Evolutionary conservation across 2,329 filamentous ascomycete genomes (phyloP).

Genomic region (Teratosphaeria zuluensis): DNA sequence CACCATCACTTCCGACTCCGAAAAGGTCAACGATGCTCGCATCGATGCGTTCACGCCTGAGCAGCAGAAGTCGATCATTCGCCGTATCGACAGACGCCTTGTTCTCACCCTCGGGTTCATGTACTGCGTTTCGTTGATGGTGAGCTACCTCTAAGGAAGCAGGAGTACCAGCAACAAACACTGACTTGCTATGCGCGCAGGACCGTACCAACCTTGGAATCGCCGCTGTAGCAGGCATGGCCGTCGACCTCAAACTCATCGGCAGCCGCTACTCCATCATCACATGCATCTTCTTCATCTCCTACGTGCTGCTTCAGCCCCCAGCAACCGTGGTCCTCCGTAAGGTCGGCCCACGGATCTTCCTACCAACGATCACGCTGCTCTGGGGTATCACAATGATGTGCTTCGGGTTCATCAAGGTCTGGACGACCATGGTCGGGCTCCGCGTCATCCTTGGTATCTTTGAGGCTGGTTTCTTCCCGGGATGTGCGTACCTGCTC

Average conservation of each 20-base stretch:
- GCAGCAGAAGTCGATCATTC: slow-evolving; percentile 60
- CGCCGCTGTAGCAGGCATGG: slow-evolving; percentile 27
- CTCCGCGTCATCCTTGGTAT: slow-evolving; percentile 59
- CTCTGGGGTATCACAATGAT: slow-evolving; percentile 54
- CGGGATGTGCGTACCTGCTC: slow-evolving; percentile 65
- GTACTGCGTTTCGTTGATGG: slow-evolving; percentile 26
- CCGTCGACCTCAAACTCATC: slow-evolving; percentile 23
- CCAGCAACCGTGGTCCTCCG: slow-evolving; percentile 61
- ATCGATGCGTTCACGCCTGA: slow-evolving; percentile 41
- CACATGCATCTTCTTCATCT: slow-evolving; percentile 59
- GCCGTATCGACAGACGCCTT: slow-evolving; percentile 53
- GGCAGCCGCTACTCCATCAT: slow-evolving; percentile 21
- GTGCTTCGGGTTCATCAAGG: slow-evolving; percentile 55
- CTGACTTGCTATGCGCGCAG: neutral
- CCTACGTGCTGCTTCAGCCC: slow-evolving; percentile 65
- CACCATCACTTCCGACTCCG: slow-evolving; percentile 16
- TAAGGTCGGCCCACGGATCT: slow-evolving; percentile 62
- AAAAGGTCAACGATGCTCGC: slow-evolving; percentile 16
- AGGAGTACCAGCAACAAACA: neutral
- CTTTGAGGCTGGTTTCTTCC: slow-evolving; percentile 66
- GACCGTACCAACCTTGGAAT: slow-evolving; percentile 26
- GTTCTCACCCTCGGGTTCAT: slow-evolving; percentile 36
- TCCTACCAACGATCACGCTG: slow-evolving; percentile 52
- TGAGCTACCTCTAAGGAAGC: slow-evolving; percentile 3
- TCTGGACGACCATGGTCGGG: slow-evolving; percentile 43